Base-by-base conservation (phyloP, 768 basidiomycete species). In the Lentinula sp. region DNA sequence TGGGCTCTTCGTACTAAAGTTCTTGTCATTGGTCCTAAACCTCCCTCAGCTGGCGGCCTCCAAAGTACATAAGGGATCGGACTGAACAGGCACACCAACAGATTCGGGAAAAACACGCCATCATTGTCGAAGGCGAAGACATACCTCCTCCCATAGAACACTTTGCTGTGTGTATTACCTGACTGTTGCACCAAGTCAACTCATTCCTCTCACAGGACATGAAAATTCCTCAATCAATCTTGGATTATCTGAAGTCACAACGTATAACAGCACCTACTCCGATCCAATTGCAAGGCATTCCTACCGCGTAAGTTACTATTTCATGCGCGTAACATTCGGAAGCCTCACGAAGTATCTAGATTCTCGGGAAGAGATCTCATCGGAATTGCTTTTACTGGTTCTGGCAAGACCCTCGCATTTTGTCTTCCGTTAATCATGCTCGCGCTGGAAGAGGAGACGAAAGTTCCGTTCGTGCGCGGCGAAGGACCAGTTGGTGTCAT, bases 361-460 rank as follows among this genome's bases (percentile, higher is more conserved):
- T 98, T 98, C 72, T 78, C 94, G 55, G 97, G 97, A 42, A 86
- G 97, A 63, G 97, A 99, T 71, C 89, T 98, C 77, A 99, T 98
- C 64, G 97, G 97, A 18, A 98, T 99, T 65, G 97, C 97, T 3
- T 98, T 98, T 75, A 99, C 97, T 28, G 97, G 97, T 42, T 98
- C 96, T 0, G 97, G 97, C 15, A 99, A 99, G 76, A 99, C 97
- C 0, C 84, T 99, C n/a, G 89, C 95, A 0, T 99, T 99, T 75
- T 96, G 94, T 65, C 78, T 99, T n/a, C 97, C 97, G 2, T 79
- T 98, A 28, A 95, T 98, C 65, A 98, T 99, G 97, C 79, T 91
- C 65, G 90, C 95, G 1, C 80, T 96, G 15, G 96, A 98, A 76
- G 94, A 96, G 71, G 97, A 98, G 74, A 80, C 78, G 61, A 94